Percentiles rank a stretch among this genome's conserved stretches.
Evolutionary conservation across 176 grass and related monocot genomes (phyloP).

Genomic region (Pharus latifolius): DNA sequence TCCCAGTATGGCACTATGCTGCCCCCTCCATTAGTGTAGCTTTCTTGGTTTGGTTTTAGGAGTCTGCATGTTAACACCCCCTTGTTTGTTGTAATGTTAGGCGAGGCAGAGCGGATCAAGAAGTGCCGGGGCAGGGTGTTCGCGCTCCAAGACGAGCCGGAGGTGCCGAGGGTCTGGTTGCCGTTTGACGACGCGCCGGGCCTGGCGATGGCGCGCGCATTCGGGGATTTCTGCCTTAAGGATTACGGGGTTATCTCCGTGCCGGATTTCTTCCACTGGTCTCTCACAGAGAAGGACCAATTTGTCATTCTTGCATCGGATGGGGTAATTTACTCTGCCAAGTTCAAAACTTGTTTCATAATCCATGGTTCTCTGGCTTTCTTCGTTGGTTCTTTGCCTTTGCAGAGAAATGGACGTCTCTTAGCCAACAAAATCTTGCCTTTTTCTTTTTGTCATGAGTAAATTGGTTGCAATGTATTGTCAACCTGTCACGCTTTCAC

Average conservation of each 20-base stretch:
- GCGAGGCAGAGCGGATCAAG: constrained; percentile 95
- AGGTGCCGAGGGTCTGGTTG: constrained; percentile 95
- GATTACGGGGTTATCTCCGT: constrained; percentile 97
- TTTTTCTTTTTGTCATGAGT: not conserved
- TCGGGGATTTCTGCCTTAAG: constrained; percentile 96
- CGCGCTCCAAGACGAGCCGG: constrained; percentile 89
- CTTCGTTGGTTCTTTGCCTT: not conserved
- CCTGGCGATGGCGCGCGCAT: constrained; percentile 88
- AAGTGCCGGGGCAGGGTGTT: constrained; percentile 91
- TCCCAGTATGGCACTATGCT: constrained; percentile 49
- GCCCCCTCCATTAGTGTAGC: not conserved
- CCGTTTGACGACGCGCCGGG: constrained; percentile 88
- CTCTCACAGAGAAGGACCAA: constrained; percentile 66
- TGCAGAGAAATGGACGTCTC: constrained; percentile 17
- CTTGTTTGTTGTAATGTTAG: constrained; percentile 19
- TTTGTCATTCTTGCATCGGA: constrained; percentile 95
- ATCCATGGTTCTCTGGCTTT: not conserved
- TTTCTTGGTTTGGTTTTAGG: not conserved
- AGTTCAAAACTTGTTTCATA: not conserved
- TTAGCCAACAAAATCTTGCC: constrained; percentile 17
- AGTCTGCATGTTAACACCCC: not conserved
- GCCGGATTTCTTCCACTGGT: constrained; percentile 87
- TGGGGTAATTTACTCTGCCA: constrained; percentile 45
- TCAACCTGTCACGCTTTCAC: constrained; percentile 38
- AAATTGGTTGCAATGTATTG: constrained; percentile 42